phyloP scores from a whole-genome alignment of 129 eudicot species.

The Kitagawia praeruptora region DNA sequence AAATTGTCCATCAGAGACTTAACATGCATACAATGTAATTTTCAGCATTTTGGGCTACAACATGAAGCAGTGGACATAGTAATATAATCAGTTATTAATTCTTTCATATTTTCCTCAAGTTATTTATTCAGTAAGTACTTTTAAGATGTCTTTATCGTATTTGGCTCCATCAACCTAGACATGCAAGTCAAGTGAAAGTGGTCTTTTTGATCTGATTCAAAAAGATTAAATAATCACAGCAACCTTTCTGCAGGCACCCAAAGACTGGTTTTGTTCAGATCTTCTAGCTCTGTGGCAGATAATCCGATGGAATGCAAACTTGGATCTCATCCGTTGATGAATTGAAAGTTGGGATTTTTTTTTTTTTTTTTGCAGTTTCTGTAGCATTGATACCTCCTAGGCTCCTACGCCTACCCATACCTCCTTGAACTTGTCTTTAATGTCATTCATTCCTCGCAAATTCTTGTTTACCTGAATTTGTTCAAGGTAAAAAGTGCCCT shows the following conservation, averaged over 20 bases:
- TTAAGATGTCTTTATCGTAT: slow-evolving; percentile 25
- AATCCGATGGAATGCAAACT: neutral
- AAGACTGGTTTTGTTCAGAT: slow-evolving; percentile 2
- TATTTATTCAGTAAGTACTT: neutral
- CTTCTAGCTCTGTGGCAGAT: slow-evolving; percentile 26
- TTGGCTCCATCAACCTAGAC: slow-evolving; percentile 6
- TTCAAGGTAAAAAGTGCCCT: too few relatives aligned
- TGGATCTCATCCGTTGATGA: too few relatives aligned
- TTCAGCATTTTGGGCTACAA: neutral
- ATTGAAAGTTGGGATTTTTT: too few relatives aligned
- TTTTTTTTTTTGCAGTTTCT: too few relatives aligned
- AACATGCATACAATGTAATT: neutral
- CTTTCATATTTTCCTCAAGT: neutral
- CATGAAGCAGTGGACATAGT: neutral
- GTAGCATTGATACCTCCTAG: slow-evolving; percentile 20
- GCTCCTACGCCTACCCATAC: too few relatives aligned
- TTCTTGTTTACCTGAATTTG: too few relatives aligned
- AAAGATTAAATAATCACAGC: slow-evolving; percentile 33
- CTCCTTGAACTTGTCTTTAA: too few relatives aligned
- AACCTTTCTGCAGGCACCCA: neutral
- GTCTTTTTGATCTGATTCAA: slow-evolving; percentile 17
- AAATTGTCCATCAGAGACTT: neutral
- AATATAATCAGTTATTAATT: neutral
- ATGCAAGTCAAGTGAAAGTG: neutral
- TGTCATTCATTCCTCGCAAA: too few relatives aligned